Conservation (phyloP, 192 early-diverging fungal genomes). For the Thoreauomyces humboldtii region DNA sequence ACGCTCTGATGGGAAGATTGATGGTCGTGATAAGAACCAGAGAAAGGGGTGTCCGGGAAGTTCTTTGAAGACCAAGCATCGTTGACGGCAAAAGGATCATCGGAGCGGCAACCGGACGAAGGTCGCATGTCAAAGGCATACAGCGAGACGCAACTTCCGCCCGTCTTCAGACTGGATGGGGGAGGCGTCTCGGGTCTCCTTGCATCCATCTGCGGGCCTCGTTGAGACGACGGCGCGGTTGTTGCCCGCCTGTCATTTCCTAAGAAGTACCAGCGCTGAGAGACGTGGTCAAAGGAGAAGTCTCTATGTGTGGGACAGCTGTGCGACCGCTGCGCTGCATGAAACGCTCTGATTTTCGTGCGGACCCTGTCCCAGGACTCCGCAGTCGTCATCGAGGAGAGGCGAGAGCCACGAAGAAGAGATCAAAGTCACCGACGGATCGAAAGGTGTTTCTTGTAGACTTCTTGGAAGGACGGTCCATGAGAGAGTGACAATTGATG, state of each 20-base stretch:
- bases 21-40: background rate
- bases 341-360: conserved; percentile 52
- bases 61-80: background rate
- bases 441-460: no score
- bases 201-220: background rate
- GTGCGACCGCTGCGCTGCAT: conserved; percentile 42
- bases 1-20: background rate
- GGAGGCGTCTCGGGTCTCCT: background rate
- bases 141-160: background rate
- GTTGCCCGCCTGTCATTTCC: conserved; percentile 37
- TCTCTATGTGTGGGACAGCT: conserved; percentile 44
- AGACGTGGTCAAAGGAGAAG: conserved; percentile 51
- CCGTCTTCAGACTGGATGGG: background rate
- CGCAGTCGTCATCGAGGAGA: background rate
- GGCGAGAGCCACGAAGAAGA: no score
- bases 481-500: no score
- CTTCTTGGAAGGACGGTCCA: no score
- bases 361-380: conserved; percentile 57
- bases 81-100: background rate
- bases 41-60: background rate
- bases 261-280: conserved; percentile 53
- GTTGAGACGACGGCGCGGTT: conserved; percentile 14
- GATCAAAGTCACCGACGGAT: no score
- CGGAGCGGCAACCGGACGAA: background rate
- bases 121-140: background rate